Evolutionary conservation across 2,329 filamentous ascomycete species (phyloP), one percentile per base, ranked within the genome.

Genomic region (Apiospora marii): DNA sequence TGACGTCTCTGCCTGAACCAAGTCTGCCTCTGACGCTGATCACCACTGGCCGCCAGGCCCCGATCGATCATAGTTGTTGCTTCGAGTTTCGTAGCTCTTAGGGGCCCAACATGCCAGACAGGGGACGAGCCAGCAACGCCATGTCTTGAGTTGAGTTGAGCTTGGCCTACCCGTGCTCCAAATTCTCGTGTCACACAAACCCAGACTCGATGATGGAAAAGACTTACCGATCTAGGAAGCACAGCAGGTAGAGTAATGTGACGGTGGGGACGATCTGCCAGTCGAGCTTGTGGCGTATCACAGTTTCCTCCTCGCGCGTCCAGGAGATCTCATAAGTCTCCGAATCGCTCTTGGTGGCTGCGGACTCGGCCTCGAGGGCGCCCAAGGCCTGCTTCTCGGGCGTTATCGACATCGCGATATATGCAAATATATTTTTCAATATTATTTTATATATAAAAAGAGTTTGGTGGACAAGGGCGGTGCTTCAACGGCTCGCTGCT

Each of bases 231-330:
- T 85, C 83, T 72, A 87, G 80, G 76, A 88, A 87, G 77, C 86
- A 88, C 19, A 89, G 79, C 74, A 89, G 81, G 76, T 89, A 90
- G 16, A 90, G 78, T 10, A 87, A 76, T 0, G 87, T 89, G 14
- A 88, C 85, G 34, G 87, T 78, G 0, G 88, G 87, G 24, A 89
- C 84, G 37, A 87, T 83, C 74, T 86, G 84, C 80, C 82, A 84
- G 78, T 90, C 88, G 58, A 90, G 81, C 80, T 87, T 88, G 74
- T 83, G 85, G 73, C 87, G 83, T 24, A 89, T 80, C 0, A 76
- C 79, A 24, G 78, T 83, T 79, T 89, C 87, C 74, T 89, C 87
- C 68, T 83, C 85, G 48, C 82, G 81, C 5, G 86, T 86, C 87
- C 87, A 89, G n/a, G 74, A 70, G 48, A 78, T 79, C 12, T 73